Conservation (phyloP, 2,329 filamentous ascomycete species). For the Dactylonectria estremocensis region DNA sequence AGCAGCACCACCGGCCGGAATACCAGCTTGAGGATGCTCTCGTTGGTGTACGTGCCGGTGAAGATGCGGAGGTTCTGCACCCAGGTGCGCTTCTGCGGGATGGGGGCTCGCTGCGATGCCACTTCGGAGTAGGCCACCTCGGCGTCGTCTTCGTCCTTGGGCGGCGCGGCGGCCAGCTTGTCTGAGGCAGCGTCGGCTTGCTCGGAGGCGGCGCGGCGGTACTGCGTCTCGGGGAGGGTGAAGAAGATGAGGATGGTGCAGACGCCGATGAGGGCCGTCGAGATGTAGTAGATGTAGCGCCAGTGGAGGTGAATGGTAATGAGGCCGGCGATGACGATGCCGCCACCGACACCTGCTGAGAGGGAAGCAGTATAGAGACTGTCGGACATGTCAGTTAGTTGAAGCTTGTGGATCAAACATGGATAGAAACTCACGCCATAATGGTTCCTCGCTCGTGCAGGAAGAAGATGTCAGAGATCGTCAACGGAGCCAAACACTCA, state of each 20-base stretch:
- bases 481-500: slow-evolving; percentile 58
- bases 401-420: neutral
- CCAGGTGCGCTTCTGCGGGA: slow-evolving; percentile 26
- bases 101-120: neutral
- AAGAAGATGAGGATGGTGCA: slow-evolving; percentile 63
- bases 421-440: slow-evolving; percentile 58
- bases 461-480: slow-evolving; percentile 68
- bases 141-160: slow-evolving; percentile 24
- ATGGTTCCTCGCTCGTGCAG: slow-evolving; percentile 66
- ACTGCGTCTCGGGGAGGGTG: slow-evolving; percentile 68
- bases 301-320: slow-evolving; percentile 63
- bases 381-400: neutral
- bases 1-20: slow-evolving; percentile 63
- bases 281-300: slow-evolving; percentile 65
- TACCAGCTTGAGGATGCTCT: slow-evolving; percentile 56
- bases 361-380: slow-evolving; percentile 55
- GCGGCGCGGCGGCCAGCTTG: neutral
- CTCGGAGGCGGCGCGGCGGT: slow-evolving; percentile 47
- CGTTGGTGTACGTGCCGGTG: slow-evolving; percentile 31
- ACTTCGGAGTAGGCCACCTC: slow-evolving; percentile 24
- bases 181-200: neutral
- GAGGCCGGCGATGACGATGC: slow-evolving; percentile 59
- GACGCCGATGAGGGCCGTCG: slow-evolving; percentile 61
- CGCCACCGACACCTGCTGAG: slow-evolving; percentile 56
- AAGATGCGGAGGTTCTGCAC: slow-evolving; percentile 30